These are phyloP conservation scores for Lipomyces oligophaga DNA, from an alignment of 805 yeast species.

Conservation along the genomic window DNA sequence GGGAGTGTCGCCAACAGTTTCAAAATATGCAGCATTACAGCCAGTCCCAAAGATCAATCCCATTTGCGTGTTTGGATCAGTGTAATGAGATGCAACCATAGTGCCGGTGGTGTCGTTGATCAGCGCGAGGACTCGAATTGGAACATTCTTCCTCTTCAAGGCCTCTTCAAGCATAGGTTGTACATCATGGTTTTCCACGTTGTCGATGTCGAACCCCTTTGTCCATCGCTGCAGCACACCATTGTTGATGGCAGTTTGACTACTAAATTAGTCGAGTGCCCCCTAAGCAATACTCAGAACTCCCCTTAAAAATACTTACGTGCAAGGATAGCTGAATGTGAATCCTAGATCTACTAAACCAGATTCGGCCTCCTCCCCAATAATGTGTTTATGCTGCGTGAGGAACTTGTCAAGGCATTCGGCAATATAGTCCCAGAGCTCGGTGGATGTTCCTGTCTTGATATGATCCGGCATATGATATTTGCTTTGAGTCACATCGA, in stretches of 20 bases:
- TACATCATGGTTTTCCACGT: conserved; percentile 91
- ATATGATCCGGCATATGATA: conserved; percentile 62
- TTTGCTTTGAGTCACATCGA: conserved; percentile 83
- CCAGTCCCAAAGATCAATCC: conserved; percentile 98
- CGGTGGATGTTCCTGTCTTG: conserved; percentile 73
- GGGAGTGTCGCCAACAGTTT: conserved; percentile 64
- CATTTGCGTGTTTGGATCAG: conserved; percentile 84
- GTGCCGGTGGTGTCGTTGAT: conserved; percentile 98
- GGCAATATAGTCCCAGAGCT: conserved; percentile 84
- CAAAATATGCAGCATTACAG: conserved; percentile 82
- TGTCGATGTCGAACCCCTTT: conserved; percentile 90
- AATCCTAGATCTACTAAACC: conserved; percentile 71
- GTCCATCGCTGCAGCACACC: conserved; percentile 96
- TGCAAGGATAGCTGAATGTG: conserved; percentile 83
- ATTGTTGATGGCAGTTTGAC: conserved; percentile 71
- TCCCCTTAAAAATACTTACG: conserved; percentile 20
- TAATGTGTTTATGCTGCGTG: conserved; percentile 57
- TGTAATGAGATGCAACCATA: conserved; percentile 87
- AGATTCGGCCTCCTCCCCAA: conserved; percentile 39
- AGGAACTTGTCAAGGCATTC: conserved; percentile 69
- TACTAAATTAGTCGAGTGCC: neutral
- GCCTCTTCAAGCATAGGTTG: conserved; percentile 86
- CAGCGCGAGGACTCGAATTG: conserved; percentile 83
- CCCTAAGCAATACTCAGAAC: neutral
- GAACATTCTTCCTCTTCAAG: conserved; percentile 58